Base-by-base conservation (phyloP, 768 basidiomycete species). In the Mycena floridula region DNA sequence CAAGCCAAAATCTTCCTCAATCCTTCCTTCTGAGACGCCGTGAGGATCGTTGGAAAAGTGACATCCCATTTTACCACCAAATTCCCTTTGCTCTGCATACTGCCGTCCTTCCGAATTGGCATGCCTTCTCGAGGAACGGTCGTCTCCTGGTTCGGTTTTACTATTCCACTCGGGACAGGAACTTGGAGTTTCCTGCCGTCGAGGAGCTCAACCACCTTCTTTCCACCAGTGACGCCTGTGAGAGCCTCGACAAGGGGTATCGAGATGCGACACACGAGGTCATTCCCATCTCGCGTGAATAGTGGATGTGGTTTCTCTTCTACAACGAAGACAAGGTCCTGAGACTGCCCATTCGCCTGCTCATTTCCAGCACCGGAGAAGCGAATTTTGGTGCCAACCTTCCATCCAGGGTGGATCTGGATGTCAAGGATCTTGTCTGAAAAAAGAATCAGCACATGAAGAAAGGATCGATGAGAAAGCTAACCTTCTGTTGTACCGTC, bases 281-380 rank as follows among this genome's bases (percentile, higher is more conserved):
- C 82, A 65, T 95, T 87, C 25, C 85, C 90, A 7, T 87, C 82
- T 20, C 94, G 76, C 47, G 68, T 74, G 64, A 89, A 96, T 15
- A 71, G 61, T 0, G 74, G 62, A 62, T 98, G 89, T 7, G 85
- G 82, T 65, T 95, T 97, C 66, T 97, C 92, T 62, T 96, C 94
- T n/a, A 96, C 80, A 38, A 95, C 80, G 59, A 99, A 97, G 25
- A 93, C 93, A n/a, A 99, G 74, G 60, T 94, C 90, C 56, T 93
- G 91, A 12, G 85, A 61, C 37, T 84, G 84, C 9, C 85, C 84
- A 25, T 49, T 61, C 11, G 67, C 58, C 42, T 74, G 72, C 55
- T 93, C 91, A 62, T 97, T 93, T 3, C 91, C 91, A 8, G 89
- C 85, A 18, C 79, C 77, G 0, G 88, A 79, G 64, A 94, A 97